Base-by-base conservation (phyloP, 1,284 basidiomycete genomes). In the Anthracocystis walkeri region DNA sequence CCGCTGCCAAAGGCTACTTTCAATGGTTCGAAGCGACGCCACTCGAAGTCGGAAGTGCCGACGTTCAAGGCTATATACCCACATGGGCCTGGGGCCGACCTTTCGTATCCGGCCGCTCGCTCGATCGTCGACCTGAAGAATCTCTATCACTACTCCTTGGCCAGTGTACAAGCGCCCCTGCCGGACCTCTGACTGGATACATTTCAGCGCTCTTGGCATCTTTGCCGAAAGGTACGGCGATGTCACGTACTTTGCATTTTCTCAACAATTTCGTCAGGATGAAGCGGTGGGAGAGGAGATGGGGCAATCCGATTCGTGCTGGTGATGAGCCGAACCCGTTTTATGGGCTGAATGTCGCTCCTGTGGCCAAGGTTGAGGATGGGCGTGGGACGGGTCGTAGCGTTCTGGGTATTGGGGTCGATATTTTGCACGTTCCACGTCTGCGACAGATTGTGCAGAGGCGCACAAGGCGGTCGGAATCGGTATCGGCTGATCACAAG, bases 1-100 rank as follows among this genome's bases (percentile, higher is more conserved):
- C 67, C 2, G 59, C 48, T 1, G 55, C 57, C 12, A 64, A 57
- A 21, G 64, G 65, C n/a, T 69, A 68, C 45, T 83, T 78, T 58
- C 84, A 86, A 46, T 86, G 85, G 85, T 85, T 82, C 53, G 85
- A 85, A 60, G 75, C 82, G 27, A 77, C 79, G 4, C 85, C 85
- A 0, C 72, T 85, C 38, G 85, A 85, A 63, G 71, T 85, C 4
- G 85, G 85, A 3, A 79, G 75, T 27, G 77, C 81, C 50, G 83
- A 84, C 49, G 77, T 81, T 12, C 76, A 84, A 41, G 84, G 81
- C 10, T 86, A 82, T 76, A 80, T 85, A 8, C 85, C 85, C 16
- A 84, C 83, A 2, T 86, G 84, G 84, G 70, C 75, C 0, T 86
- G 82, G 64, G 84, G 85, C 0, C 63, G 85, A 23, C 66, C 77